Evolutionary conservation across 306 rosid genomes (phyloP).

Genomic region (Canavalia gladiata): DNA sequence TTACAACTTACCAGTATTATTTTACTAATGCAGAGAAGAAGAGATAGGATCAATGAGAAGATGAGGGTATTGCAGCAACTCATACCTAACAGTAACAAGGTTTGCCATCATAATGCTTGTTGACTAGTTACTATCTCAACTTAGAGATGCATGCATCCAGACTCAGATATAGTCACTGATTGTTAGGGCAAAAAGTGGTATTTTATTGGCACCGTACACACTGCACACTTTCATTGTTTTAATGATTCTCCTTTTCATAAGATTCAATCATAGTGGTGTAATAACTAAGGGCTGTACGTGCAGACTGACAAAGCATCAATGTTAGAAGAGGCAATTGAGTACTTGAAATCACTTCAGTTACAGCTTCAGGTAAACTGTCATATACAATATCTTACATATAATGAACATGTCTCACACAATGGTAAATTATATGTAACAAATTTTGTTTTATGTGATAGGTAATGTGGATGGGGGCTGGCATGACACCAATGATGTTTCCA

Average conservation of each 20-base stretch:
- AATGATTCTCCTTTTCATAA: conserved; percentile 1
- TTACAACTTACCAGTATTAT: neutral
- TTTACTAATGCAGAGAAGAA: conserved; percentile 68
- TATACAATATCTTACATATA: conserved; percentile 8
- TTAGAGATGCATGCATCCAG: conserved; percentile 25
- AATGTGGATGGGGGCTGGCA: conserved; percentile 91
- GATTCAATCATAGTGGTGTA: conserved; percentile 31
- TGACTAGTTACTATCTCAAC: neutral
- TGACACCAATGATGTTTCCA: conserved; percentile 84
- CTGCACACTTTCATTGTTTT: neutral
- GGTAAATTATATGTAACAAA: conserved; percentile 4
- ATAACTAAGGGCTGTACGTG: conserved; percentile 42
- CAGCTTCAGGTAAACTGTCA: conserved; percentile 76
- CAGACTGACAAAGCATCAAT: conserved; percentile 95
- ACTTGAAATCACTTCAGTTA: conserved; percentile 88
- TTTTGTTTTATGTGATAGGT: conserved; percentile 59
- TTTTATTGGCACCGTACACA: neutral
- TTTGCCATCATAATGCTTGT: conserved; percentile 44
- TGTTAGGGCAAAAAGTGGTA: conserved; percentile 14
- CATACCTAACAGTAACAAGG: conserved; percentile 92
- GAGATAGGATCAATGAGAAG: conserved; percentile 95
- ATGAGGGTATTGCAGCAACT: conserved; percentile 90
- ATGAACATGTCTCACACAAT: conserved; percentile 8
- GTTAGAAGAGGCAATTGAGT: conserved; percentile 89
- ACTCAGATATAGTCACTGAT: conserved; percentile 18